Evolutionary conservation across 1,284 basidiomycete species (phyloP).

Genomic region (Ganoderma lucidum): DNA sequence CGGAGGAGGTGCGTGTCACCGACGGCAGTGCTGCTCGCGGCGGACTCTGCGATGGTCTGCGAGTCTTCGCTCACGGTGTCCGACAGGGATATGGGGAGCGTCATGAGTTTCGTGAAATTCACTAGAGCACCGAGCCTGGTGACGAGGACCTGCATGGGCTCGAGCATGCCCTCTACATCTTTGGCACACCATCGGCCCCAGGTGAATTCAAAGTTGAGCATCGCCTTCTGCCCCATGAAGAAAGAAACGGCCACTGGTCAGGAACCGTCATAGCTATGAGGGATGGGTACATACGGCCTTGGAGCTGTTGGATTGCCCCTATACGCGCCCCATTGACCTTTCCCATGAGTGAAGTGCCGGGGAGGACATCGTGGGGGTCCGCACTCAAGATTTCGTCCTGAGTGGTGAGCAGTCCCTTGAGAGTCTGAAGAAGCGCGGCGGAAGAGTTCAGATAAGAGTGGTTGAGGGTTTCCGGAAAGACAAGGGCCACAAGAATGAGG

Average conservation of each 20-base stretch:
- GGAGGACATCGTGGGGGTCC: slow-evolving; percentile 42
- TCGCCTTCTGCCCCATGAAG: slow-evolving; percentile 50
- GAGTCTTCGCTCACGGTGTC: slow-evolving; percentile 19
- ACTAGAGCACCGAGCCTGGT: slow-evolving; percentile 52
- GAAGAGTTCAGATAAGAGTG: slow-evolving; percentile 52
- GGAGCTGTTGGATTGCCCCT: slow-evolving; percentile 37
- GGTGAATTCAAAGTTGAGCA: slow-evolving; percentile 62
- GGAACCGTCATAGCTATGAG: background rate
- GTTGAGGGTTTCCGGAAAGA: slow-evolving; percentile 81
- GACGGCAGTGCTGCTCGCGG: slow-evolving; percentile 13
- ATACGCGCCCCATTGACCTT: slow-evolving; percentile 40
- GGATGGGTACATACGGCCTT: slow-evolving; percentile 32
- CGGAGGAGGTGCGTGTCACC: slow-evolving; percentile 52
- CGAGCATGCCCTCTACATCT: slow-evolving; percentile 56
- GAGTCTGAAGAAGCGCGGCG: slow-evolving; percentile 43
- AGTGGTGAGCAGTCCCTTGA: slow-evolving; percentile 48
- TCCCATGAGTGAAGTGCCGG: slow-evolving; percentile 42
- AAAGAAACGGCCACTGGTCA: background rate
- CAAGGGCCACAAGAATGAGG: slow-evolving; percentile 59
- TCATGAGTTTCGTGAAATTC: slow-evolving; percentile 41
- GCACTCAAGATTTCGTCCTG: slow-evolving; percentile 52
- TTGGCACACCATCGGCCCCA: slow-evolving; percentile 61
- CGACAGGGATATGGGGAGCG: slow-evolving; percentile 24
- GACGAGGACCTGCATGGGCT: slow-evolving; percentile 51
- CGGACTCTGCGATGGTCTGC: slow-evolving; percentile 19